Conservation (phyloP, 1,284 basidiomycete genomes). For the Malassezia brasiliensis region DNA sequence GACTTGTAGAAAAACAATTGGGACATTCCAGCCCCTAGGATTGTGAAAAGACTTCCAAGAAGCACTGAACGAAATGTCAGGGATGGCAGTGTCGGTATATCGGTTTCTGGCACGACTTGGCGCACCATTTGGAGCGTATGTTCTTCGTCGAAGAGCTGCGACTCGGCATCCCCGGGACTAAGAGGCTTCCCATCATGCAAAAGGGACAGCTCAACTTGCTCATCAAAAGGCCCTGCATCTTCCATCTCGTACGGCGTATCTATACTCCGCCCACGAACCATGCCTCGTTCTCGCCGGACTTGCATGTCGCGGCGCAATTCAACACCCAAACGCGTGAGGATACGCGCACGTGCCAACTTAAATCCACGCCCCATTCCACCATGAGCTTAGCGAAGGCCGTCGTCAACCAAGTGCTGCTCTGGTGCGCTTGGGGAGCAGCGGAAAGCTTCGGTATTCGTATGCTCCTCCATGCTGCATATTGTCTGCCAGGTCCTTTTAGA, state of each 20-base stretch:
- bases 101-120: slow-evolving; percentile 53
- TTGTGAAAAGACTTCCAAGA: slow-evolving; percentile 53
- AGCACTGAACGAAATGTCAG: slow-evolving; percentile 53
- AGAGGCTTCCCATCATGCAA: background rate
- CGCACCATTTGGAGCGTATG: slow-evolving; percentile 33
- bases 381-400: slow-evolving; percentile 2
- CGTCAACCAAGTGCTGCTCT: slow-evolving; percentile 1
- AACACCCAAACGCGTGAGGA: background rate
- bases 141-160: slow-evolving; percentile 25
- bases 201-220: slow-evolving; percentile 6
- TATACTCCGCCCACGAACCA: background rate
- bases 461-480: background rate
- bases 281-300: background rate
- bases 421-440: slow-evolving; percentile 1
- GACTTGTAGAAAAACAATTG: slow-evolving; percentile 46
- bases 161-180: background rate
- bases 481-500: background rate
- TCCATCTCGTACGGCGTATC: background rate
- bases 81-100: slow-evolving; percentile 53
- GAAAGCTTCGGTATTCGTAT: background rate
- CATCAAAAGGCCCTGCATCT: background rate
- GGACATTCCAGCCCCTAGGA: slow-evolving; percentile 52
- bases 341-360: slow-evolving; percentile 2
- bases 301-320: background rate
- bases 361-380: background rate